Evolutionary conservation across 2,329 filamentous ascomycete genomes (phyloP).

Genomic region (Fusarium zealandicum): DNA sequence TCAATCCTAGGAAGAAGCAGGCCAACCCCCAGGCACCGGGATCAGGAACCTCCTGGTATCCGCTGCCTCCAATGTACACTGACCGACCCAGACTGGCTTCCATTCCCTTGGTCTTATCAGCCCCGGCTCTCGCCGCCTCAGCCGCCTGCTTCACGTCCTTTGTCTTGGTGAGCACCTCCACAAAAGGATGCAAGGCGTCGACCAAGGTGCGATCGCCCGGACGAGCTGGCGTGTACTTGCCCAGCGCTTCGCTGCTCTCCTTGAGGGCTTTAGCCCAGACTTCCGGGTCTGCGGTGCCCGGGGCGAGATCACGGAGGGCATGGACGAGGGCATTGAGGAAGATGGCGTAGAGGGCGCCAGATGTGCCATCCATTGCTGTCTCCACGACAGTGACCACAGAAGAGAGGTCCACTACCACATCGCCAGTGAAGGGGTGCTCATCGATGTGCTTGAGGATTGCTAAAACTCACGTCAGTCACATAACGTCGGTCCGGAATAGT

Average conservation of each 20-base stretch:
- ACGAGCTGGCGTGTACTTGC: slow-evolving; percentile 86
- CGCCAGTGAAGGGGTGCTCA: slow-evolving; percentile 55
- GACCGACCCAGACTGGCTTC: slow-evolving; percentile 78
- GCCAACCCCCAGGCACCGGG: slow-evolving; percentile 78
- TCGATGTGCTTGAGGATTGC: slow-evolving; percentile 61
- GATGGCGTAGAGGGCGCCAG: slow-evolving; percentile 73
- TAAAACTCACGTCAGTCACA: slow-evolving; percentile 41
- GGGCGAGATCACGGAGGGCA: slow-evolving; percentile 56
- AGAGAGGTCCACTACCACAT: slow-evolving; percentile 61
- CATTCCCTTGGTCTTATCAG: slow-evolving; percentile 90
- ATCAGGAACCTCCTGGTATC: slow-evolving; percentile 59
- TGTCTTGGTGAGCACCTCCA: slow-evolving; percentile 71
- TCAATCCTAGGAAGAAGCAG: slow-evolving; percentile 80
- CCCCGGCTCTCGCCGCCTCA: slow-evolving; percentile 74
- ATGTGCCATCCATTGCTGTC: slow-evolving; percentile 67
- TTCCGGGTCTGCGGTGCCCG: slow-evolving; percentile 50
- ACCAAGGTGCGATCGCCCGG: slow-evolving; percentile 90
- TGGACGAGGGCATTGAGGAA: slow-evolving; percentile 87
- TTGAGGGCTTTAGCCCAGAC: slow-evolving; percentile 71
- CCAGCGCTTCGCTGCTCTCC: slow-evolving; percentile 73
- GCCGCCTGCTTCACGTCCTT: slow-evolving; percentile 76
- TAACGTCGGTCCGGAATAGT: background rate
- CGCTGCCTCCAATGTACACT: slow-evolving; percentile 54
- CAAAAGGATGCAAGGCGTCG: slow-evolving; percentile 89
- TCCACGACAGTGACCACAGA: slow-evolving; percentile 63